Evolutionary conservation across 805 yeast species (phyloP).

Genomic region (fission yeast (Schizosaccharomyces pombe)): DNA sequence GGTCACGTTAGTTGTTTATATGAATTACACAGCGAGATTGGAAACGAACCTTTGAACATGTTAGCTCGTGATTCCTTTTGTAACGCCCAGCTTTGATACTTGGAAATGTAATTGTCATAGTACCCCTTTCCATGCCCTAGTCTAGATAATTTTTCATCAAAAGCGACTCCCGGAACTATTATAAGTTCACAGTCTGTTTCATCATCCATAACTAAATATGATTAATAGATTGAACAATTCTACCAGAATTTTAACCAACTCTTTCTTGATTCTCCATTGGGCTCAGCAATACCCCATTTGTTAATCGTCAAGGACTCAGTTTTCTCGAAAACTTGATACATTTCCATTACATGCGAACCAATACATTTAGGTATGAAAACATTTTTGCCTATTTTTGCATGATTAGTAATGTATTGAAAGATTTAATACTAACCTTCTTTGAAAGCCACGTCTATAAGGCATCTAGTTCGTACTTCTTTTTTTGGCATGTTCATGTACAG

Average conservation of each 20-base stretch:
- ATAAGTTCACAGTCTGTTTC: background rate
- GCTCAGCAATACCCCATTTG: slow-evolving; percentile 4
- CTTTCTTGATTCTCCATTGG: background rate
- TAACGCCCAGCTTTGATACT: background rate
- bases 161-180: background rate
- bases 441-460: background rate
- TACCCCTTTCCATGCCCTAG: slow-evolving; percentile 4
- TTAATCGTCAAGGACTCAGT: background rate
- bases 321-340: background rate
- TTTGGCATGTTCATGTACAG: background rate
- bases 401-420: background rate
- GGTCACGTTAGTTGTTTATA: background rate
- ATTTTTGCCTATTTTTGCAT: background rate
- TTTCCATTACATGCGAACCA: background rate
- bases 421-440: background rate
- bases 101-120: background rate
- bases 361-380: background rate
- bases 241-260: background rate
- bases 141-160: background rate
- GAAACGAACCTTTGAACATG: background rate
- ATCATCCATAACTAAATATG: background rate
- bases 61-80: background rate
- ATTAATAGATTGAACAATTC: background rate
- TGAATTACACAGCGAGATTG: background rate
- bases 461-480: background rate